phyloP scores from a whole-genome alignment of 1,284 basidiomycete species.

The Mycosarcoma mackinlayi region DNA sequence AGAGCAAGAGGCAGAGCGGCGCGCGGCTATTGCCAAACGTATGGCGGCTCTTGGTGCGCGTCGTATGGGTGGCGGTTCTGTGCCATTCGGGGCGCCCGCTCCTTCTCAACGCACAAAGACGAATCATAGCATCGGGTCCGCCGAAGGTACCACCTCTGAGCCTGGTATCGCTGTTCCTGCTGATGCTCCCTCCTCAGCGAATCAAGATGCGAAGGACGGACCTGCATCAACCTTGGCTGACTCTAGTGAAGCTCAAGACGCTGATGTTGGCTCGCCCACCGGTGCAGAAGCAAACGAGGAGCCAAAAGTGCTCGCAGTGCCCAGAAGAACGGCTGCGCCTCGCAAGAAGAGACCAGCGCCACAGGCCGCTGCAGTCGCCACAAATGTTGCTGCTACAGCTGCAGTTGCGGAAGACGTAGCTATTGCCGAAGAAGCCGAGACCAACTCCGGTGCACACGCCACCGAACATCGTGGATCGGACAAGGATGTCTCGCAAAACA shows the following conservation, averaged over 20 bases:
- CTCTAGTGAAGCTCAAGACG: neutral
- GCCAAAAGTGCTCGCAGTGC: slow-evolving; percentile 56
- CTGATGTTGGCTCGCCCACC: slow-evolving; percentile 7
- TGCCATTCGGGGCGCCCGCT: slow-evolving; percentile 39
- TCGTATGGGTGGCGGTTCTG: slow-evolving; percentile 54
- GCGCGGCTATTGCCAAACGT: slow-evolving; percentile 58
- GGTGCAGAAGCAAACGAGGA: slow-evolving; percentile 19
- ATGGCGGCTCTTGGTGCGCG: slow-evolving; percentile 66
- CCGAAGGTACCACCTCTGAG: slow-evolving; percentile 33
- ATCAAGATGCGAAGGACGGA: slow-evolving; percentile 8
- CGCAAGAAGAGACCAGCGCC: slow-evolving; percentile 46
- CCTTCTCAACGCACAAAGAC: slow-evolving; percentile 27
- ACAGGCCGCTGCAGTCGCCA: slow-evolving; percentile 16
- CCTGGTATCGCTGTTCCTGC: slow-evolving; percentile 36
- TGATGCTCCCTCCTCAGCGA: slow-evolving; percentile 7
- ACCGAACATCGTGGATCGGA: neutral
- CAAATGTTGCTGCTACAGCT: slow-evolving; percentile 10
- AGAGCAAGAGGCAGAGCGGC: slow-evolving; percentile 57
- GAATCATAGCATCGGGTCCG: slow-evolving; percentile 19
- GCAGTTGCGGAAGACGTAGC: slow-evolving; percentile 5
- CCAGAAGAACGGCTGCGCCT: slow-evolving; percentile 56
- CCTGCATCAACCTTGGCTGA: slow-evolving; percentile 1
- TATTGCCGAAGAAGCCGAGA: slow-evolving; percentile 9
- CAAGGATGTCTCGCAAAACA: neutral
- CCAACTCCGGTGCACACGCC: neutral